Conservation (phyloP, 306 rosid genomes). For the Astragalus glycyphyllos region DNA sequence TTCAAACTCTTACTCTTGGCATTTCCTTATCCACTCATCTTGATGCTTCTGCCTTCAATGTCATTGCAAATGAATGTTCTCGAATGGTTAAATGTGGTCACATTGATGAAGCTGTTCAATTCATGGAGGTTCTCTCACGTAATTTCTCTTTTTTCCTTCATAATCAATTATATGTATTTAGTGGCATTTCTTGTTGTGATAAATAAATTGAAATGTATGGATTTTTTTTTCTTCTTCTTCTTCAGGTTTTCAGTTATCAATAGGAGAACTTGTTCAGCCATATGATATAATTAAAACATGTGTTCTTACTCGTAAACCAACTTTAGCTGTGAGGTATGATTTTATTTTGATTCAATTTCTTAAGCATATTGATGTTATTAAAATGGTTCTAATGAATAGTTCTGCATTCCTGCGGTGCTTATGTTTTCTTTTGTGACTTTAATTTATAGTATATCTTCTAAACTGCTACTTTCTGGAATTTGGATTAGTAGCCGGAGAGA, state of each 20-base stretch:
- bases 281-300: slow-evolving; percentile 70
- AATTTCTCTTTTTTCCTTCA: slow-evolving; percentile 39
- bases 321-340: slow-evolving; percentile 84
- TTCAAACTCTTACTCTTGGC: slow-evolving; percentile 53
- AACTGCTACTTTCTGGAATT: background rate
- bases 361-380: slow-evolving; percentile 25
- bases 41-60: slow-evolving; percentile 52
- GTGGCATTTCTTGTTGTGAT: slow-evolving; percentile 35
- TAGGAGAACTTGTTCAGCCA: slow-evolving; percentile 70
- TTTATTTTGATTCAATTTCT: slow-evolving; percentile 37
- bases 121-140: slow-evolving; percentile 87
- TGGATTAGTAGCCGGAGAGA: too few relatives aligned
- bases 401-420: slow-evolving; percentile 3
- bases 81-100: slow-evolving; percentile 51
- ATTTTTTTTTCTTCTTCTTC: slow-evolving; percentile 44
- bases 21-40: slow-evolving; percentile 54
- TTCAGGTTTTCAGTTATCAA: slow-evolving; percentile 75
- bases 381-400: background rate
- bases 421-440: slow-evolving; percentile 7
- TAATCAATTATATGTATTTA: background rate
- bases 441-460: background rate
- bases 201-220: slow-evolving; percentile 39
- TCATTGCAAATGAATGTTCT: slow-evolving; percentile 58
- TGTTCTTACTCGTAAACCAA: slow-evolving; percentile 63
- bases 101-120: slow-evolving; percentile 70